Conservation (phyloP, 2,329 filamentous ascomycete genomes). For the Aspergillus fischeri region DNA sequence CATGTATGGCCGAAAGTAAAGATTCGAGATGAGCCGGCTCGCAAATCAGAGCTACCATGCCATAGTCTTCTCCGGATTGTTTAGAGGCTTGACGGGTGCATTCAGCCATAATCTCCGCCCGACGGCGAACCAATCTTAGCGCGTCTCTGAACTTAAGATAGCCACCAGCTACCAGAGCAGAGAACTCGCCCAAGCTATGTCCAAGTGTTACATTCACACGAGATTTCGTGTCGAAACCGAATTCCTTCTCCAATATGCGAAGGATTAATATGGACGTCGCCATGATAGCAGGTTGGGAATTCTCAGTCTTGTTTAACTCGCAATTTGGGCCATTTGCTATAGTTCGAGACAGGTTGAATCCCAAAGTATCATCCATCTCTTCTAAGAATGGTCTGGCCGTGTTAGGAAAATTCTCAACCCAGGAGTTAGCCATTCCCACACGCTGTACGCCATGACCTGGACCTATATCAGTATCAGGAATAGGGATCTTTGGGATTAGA, state of each 20-base stretch:
- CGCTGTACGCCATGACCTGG: constrained; percentile 83
- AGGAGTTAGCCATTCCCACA: constrained; percentile 80
- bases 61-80: constrained; percentile 73
- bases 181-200: constrained; percentile 90
- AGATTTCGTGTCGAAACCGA: constrained; percentile 66
- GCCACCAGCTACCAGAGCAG: constrained; percentile 79
- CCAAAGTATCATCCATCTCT: constrained; percentile 75
- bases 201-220: constrained; percentile 79
- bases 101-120: constrained; percentile 78
- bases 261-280: constrained; percentile 87
- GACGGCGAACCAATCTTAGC: constrained; percentile 67
- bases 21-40: constrained; percentile 70
- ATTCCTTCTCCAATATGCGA: constrained; percentile 79
- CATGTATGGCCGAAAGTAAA: constrained; percentile 69
- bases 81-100: constrained; percentile 65
- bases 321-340: constrained; percentile 78
- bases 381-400: constrained; percentile 74
- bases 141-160: constrained; percentile 76
- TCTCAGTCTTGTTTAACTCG: constrained; percentile 72
- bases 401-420: constrained; percentile 78
- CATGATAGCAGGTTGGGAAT: constrained; percentile 95
- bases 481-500: background rate
- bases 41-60: constrained; percentile 90
- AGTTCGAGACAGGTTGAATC: constrained; percentile 68
- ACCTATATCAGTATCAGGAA: constrained; percentile 10